Conservation (phyloP, 495 filamentous ascomycete species). For the Apodospora peruviana region DNA sequence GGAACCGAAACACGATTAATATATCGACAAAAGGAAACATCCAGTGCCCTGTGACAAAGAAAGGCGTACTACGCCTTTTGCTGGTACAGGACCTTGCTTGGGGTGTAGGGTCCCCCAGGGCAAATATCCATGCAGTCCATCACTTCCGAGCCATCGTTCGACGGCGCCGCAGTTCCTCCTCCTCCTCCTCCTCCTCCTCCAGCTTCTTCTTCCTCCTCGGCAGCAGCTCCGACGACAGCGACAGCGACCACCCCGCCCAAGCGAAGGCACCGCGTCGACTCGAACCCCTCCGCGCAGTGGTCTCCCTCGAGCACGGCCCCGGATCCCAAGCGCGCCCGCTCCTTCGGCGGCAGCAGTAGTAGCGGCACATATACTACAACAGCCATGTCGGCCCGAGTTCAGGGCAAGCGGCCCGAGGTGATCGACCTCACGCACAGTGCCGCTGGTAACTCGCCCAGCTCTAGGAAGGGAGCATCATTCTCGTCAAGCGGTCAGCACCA, state of each 20-base stretch:
- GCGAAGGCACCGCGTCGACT: slow-evolving; percentile 15
- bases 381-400: slow-evolving; percentile 28
- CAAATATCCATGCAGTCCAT: slow-evolving; percentile 6
- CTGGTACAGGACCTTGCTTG: no score
- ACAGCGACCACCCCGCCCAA: not conserved
- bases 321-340: slow-evolving; percentile 25
- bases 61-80: no score
- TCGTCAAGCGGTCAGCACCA: slow-evolving; percentile 42
- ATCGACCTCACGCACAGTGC: slow-evolving; percentile 29
- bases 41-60: no score
- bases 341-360: not conserved
- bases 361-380: slow-evolving; percentile 6
- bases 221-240: not conserved
- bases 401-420: slow-evolving; percentile 36
- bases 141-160: not conserved
- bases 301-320: not conserved
- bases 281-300: slow-evolving; percentile 2
- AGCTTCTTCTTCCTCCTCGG: not conserved
- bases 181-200: not conserved
- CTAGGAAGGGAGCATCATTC: slow-evolving; percentile 22
- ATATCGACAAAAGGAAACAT: no score
- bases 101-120: no score
- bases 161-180: not conserved
- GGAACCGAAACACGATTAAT: no score
- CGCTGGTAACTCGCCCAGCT: slow-evolving; percentile 2